phyloP scores from a whole-genome alignment of 2,329 filamentous ascomycete genomes.

The Fusarium anguioides region DNA sequence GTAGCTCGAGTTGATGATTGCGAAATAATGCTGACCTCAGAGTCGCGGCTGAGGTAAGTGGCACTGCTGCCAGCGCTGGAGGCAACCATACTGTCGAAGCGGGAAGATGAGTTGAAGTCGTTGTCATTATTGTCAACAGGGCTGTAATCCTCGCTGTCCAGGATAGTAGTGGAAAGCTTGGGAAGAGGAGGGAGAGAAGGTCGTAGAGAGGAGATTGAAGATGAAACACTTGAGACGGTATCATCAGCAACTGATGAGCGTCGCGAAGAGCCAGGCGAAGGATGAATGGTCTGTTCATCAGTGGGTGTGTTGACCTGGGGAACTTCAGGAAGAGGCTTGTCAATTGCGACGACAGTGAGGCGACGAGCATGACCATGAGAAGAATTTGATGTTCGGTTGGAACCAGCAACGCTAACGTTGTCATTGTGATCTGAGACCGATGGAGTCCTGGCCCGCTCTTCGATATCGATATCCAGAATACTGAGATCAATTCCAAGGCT shows the following conservation, averaged over 20 bases:
- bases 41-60: conserved; percentile 83
- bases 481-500: conserved; percentile 67
- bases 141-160: conserved; percentile 61
- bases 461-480: conserved; percentile 57
- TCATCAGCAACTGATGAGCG: conserved; percentile 58
- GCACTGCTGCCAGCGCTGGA: conserved; percentile 83
- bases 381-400: conserved; percentile 52
- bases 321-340: conserved; percentile 76
- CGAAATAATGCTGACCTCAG: conserved; percentile 82
- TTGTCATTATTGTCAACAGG: conserved; percentile 61
- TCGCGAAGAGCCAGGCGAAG: conserved; percentile 54
- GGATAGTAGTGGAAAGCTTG: conserved; percentile 64
- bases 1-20: conserved; percentile 88
- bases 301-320: conserved; percentile 62
- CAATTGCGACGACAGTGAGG: conserved; percentile 60
- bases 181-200: conserved; percentile 66
- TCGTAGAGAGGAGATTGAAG: conserved; percentile 61
- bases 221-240: conserved; percentile 55
- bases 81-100: conserved; percentile 76
- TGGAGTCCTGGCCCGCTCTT: conserved; percentile 49
- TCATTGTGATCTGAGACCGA: conserved; percentile 53
- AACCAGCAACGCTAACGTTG: conserved; percentile 53
- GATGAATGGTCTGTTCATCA: conserved; percentile 46
- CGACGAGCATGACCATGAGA: conserved; percentile 52
- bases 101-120: conserved; percentile 64